Percentiles rank a stretch among this genome's conserved stretches.
Evolutionary conservation across 352 stramenopile species (phyloP).

Genomic region (Nothophytophthora sp.): DNA sequence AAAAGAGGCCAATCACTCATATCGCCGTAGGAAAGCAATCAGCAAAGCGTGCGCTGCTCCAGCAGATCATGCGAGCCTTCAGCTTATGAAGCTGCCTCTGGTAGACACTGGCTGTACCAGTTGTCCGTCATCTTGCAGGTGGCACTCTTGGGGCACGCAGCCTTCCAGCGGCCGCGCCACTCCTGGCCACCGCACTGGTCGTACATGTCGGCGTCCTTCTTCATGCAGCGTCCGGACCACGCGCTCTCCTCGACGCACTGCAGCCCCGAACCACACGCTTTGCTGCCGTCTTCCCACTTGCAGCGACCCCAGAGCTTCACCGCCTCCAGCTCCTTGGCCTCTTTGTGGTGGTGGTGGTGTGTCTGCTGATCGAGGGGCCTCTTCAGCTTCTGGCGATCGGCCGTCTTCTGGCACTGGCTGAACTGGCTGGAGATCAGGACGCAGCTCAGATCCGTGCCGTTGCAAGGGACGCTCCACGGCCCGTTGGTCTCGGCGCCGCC

Average conservation of each 20-base stretch:
- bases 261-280: constrained; percentile 17
- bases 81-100: constrained; percentile 15
- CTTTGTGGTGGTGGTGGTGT: constrained; percentile 17
- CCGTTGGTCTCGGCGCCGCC: constrained; percentile 18
- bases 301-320: constrained; percentile 23
- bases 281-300: constrained; percentile 23
- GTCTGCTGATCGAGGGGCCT: constrained; percentile 9
- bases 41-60: no score
- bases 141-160: constrained; percentile 24
- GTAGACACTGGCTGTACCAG: constrained; percentile 33
- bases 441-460: constrained; percentile 20
- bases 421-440: constrained; percentile 25
- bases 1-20: no score
- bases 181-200: constrained; percentile 30
- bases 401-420: constrained; percentile 31
- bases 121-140: constrained; percentile 23
- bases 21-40: no score
- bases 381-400: constrained; percentile 17
- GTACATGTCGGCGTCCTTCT: constrained; percentile 25
- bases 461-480: constrained; percentile 25
- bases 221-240: constrained; percentile 28
- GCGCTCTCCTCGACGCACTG: constrained; percentile 30
- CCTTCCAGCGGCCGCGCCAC: constrained; percentile 26
- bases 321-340: constrained; percentile 8
- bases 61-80: no score